Conservation (phyloP, 768 basidiomycete genomes). For the Leucocoprinus leucothites region DNA sequence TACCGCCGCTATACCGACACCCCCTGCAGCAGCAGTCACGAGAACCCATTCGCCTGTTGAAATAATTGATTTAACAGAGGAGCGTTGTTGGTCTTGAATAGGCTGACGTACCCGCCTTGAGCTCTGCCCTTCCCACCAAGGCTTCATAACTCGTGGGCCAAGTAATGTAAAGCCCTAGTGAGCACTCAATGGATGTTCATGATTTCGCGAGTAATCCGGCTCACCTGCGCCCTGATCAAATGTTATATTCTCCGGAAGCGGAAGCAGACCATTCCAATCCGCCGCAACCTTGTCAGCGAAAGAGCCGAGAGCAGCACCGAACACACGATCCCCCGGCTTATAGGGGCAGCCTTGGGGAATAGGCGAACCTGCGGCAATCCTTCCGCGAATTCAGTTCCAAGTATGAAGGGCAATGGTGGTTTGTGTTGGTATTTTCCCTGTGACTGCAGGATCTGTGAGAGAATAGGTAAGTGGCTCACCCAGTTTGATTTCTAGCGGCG, state of each 20-base stretch:
- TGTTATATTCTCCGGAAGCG: constrained; percentile 71
- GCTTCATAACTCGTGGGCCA: constrained; percentile 95
- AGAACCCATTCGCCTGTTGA: constrained; percentile 82
- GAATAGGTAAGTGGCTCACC: constrained; percentile 13
- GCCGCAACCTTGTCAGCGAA: constrained; percentile 75
- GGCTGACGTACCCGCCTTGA: constrained; percentile 61
- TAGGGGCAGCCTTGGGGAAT: constrained; percentile 79
- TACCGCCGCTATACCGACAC: constrained; percentile 88
- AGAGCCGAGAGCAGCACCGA: constrained; percentile 77
- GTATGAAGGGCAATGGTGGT: constrained; percentile 79
- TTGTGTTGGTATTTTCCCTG: constrained; percentile 90
- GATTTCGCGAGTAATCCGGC: constrained; percentile 15
- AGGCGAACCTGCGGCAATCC: constrained; percentile 63
- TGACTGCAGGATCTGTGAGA: constrained; percentile 70
- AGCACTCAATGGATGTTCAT: background rate
- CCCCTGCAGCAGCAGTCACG: constrained; percentile 94
- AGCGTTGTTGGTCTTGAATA: too few species aligned
- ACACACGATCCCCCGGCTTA: constrained; percentile 83
- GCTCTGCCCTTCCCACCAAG: constrained; percentile 76
- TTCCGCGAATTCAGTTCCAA: constrained; percentile 89
- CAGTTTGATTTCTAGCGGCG: background rate
- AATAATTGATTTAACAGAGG: background rate
- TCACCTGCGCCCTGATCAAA: constrained; percentile 85
- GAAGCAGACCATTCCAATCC: constrained; percentile 46
- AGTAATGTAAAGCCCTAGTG: constrained; percentile 73